Evolutionary conservation across 306 rosid genomes (phyloP).

Genomic region (Alnus glutinosa): DNA sequence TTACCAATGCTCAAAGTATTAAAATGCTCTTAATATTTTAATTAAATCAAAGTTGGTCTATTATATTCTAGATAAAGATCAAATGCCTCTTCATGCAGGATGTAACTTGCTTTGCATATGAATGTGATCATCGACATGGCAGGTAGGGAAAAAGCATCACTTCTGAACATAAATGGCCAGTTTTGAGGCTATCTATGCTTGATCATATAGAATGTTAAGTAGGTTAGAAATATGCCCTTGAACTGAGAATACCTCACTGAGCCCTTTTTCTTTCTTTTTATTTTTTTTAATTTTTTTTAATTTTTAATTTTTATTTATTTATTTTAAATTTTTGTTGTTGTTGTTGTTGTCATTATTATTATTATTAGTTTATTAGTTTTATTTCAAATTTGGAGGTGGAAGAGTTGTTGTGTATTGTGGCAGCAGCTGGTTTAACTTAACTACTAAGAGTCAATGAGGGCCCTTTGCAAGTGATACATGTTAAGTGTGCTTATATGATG

Average conservation of each 20-base stretch:
- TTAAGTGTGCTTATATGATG: not conserved
- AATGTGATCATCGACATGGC: not conserved
- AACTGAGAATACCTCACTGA: not conserved
- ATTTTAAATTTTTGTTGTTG: too few relatives aligned
- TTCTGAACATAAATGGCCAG: constrained; percentile 6
- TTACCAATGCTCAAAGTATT: not conserved
- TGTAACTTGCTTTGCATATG: not conserved
- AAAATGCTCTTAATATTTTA: not conserved
- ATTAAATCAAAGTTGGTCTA: not conserved
- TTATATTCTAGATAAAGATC: not conserved
- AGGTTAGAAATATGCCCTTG: constrained; percentile 6
- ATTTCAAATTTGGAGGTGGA: not conserved
- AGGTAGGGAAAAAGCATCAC: not conserved
- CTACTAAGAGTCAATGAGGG: not conserved
- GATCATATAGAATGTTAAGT: constrained; percentile 3
- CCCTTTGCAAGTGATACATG: not conserved
- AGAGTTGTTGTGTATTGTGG: too few relatives aligned
- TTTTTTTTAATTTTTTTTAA: too few relatives aligned
- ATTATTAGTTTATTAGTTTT: not conserved
- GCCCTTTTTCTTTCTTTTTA: not conserved
- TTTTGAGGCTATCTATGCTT: not conserved
- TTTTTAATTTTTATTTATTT: too few relatives aligned
- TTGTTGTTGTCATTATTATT: constrained; percentile 1
- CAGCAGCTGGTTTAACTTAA: not conserved
- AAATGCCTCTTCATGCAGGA: not conserved